Base-by-base conservation (phyloP, 1,284 basidiomycete species). In the Leccinum variabile region DNA sequence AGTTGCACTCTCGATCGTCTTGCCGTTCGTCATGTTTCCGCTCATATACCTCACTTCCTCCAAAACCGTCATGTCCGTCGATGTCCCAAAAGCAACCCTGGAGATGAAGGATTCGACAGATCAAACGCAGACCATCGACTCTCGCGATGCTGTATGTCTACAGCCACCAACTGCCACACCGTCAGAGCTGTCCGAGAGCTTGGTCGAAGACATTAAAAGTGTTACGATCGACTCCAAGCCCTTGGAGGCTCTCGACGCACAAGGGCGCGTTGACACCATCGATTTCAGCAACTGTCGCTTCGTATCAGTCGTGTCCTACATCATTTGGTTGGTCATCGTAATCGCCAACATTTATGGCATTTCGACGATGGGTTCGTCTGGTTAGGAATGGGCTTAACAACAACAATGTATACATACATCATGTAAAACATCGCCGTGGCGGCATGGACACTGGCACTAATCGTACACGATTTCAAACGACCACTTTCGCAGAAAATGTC, bases 1-100 rank as follows among this genome's bases (percentile, higher is more conserved):
- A 75, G 91, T 92, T 59, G 81, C 84, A 3, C 82, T 94, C 25
- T 88, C 86, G 32, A 83, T 95, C 65, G 87, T 92, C 10, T 81
- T 94, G 6, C 92, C 92, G 0, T 93, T 91, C 68, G 84, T 91
- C 67, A 81, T 87, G 54, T 83, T 89, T 70, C 89, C 90, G 8
- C 80, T 91, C 62, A 80, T 91, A 30, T 89, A 72, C 60, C 78
- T 90, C 65, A 88, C 87, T 37, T 83, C 83, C n/a, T 82, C 79
- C 25, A 77, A 80, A 62, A 71, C 79, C 14, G 79, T 89, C 54
- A 90, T 90, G 88, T 75, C 76, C 30, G 83, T 85, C 2, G 32
- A 41, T 32, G 56, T 22, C 16, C 65, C 62, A 10, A 56, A 50
- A 50, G 13, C 25, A 9, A 14, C 44, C 22, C 55, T 54, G 13